phyloP scores from a whole-genome alignment of 129 eudicot genomes.

The Kitagawia praeruptora region DNA sequence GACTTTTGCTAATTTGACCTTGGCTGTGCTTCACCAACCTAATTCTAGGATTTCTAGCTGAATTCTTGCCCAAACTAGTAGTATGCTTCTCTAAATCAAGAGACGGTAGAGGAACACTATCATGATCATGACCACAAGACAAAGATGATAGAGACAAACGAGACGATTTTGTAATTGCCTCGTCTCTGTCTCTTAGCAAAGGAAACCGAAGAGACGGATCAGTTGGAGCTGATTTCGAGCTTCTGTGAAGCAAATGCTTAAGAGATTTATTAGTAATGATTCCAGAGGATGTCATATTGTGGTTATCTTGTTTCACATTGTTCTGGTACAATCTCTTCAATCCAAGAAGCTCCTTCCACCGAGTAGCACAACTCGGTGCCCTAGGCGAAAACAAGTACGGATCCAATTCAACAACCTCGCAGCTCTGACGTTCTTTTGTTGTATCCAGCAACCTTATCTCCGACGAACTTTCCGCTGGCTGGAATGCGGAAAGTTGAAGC shows the following conservation, averaged over 20 bases:
- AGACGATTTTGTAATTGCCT: slow-evolving; percentile 39
- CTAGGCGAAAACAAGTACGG: slow-evolving; percentile 70
- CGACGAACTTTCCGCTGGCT: slow-evolving; percentile 25
- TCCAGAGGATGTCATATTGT: slow-evolving; percentile 14
- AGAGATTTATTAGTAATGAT: slow-evolving; percentile 30
- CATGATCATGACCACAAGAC: slow-evolving; percentile 64
- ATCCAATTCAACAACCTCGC: slow-evolving; percentile 25
- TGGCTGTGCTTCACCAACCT: slow-evolving; percentile 36
- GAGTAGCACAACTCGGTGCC: slow-evolving; percentile 81
- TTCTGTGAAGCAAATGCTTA: slow-evolving; percentile 46
- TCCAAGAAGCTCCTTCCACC: slow-evolving; percentile 90
- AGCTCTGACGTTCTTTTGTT: slow-evolving; percentile 23
- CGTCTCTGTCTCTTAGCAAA: slow-evolving; percentile 52
- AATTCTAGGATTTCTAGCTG: slow-evolving; percentile 31
- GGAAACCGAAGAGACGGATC: slow-evolving; percentile 53
- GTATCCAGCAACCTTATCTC: slow-evolving; percentile 35
- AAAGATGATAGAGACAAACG: slow-evolving; percentile 61
- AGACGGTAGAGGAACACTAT: slow-evolving; percentile 67
- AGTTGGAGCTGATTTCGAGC: slow-evolving; percentile 30
- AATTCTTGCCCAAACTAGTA: slow-evolving; percentile 17
- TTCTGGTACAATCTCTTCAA: slow-evolving; percentile 44
- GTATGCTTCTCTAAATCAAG: slow-evolving; percentile 43
- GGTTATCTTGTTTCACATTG: slow-evolving; percentile 27
- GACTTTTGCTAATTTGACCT: slow-evolving; percentile 29
- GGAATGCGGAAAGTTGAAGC: slow-evolving; percentile 31